These are phyloP conservation scores for Sugiyamaella lignohabitans DNA, from an alignment of 805 yeast species.

Conservation along the genomic window DNA sequence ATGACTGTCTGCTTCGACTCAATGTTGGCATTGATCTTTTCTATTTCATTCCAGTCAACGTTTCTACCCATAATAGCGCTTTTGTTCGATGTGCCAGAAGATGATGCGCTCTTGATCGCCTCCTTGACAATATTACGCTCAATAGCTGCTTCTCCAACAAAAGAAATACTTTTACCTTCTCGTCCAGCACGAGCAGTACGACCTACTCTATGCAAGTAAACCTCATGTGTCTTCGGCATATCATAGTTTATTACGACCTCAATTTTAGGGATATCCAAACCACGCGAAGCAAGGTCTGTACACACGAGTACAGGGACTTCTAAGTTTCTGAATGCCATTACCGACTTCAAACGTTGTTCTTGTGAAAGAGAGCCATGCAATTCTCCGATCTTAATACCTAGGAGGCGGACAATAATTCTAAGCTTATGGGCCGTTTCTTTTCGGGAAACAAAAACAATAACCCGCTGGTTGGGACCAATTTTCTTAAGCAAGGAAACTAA, in stretches of 20 bases:
- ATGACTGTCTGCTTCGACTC: constrained; percentile 54
- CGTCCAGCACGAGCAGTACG: constrained; percentile 99
- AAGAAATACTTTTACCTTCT: constrained; percentile 85
- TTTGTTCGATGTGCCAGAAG: constrained; percentile 38
- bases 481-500: constrained; percentile 63
- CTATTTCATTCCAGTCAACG: constrained; percentile 86
- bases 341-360: constrained; percentile 86
- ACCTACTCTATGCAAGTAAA: constrained; percentile 95
- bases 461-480: constrained; percentile 57
- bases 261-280: constrained; percentile 97
- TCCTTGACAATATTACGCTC: constrained; percentile 86
- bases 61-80: constrained; percentile 62
- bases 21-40: constrained; percentile 54
- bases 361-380: constrained; percentile 75
- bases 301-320: constrained; percentile 84
- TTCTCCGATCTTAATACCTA: constrained; percentile 72
- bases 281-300: constrained; percentile 98
- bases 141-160: constrained; percentile 91
- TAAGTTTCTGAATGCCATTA: constrained; percentile 73
- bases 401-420: constrained; percentile 73
- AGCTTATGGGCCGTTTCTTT: constrained; percentile 86
- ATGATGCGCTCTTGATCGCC: constrained; percentile 65
- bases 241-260: constrained; percentile 92
- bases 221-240: constrained; percentile 89
- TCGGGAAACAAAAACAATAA: constrained; percentile 85